A percentile compares a stretch with the other conserved stretches of the same genome.
Evolutionary conservation across 345 rosid genomes (phyloP).

Genomic region (Punica granatum): DNA sequence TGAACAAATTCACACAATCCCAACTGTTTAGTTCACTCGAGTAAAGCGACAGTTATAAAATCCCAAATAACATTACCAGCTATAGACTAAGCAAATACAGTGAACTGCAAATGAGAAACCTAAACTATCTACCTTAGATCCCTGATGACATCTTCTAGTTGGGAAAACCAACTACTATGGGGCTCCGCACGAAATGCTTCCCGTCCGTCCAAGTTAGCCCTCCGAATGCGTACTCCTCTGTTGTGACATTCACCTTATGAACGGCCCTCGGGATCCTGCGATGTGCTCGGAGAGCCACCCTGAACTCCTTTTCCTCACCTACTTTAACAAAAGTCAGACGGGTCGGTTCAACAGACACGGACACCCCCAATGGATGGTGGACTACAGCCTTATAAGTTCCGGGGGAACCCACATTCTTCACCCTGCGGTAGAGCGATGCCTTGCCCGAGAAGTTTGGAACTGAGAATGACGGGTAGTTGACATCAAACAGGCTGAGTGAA

Average conservation of each 20-base stretch:
- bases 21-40: too few species aligned
- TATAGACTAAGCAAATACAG: too few species aligned
- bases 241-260: not conserved
- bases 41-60: too few species aligned
- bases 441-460: slow-evolving; percentile 10
- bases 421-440: slow-evolving; percentile 11
- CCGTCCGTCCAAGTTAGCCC: slow-evolving; percentile 35
- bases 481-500: slow-evolving; percentile 9
- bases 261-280: not conserved
- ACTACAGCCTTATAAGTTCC: slow-evolving; percentile 18
- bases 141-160: not conserved
- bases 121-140: not conserved
- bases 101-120: not conserved
- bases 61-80: too few species aligned
- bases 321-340: slow-evolving; percentile 14
- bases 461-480: slow-evolving; percentile 43
- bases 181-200: slow-evolving; percentile 34
- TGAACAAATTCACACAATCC: too few species aligned
- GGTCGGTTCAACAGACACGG: slow-evolving; percentile 17
- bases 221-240: slow-evolving; percentile 21
- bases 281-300: slow-evolving; percentile 16
- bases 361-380: slow-evolving; percentile 18
- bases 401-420: slow-evolving; percentile 34
- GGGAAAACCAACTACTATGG: slow-evolving; percentile 18
- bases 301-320: slow-evolving; percentile 28